Conservation (phyloP, 352 stramenopile genomes). For the Halophytophthora polymorphica region DNA sequence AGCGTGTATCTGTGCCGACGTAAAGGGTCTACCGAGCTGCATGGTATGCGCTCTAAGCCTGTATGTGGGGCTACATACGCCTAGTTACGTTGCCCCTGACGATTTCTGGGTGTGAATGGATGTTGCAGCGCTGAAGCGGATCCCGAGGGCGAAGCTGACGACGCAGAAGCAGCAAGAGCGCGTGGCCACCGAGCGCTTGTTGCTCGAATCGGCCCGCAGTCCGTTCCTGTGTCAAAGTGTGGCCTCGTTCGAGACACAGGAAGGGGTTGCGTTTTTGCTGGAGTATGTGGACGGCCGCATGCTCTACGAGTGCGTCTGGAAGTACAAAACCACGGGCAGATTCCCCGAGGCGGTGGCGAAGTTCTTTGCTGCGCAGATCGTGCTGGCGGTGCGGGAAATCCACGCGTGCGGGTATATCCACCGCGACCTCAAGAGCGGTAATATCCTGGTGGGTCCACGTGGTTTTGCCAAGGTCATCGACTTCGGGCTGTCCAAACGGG, state of each 20-base stretch:
- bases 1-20: conserved; percentile 55
- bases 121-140: conserved; percentile 56
- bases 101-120: background rate
- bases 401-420: conserved; percentile 61
- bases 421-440: conserved; percentile 80
- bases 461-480: conserved; percentile 67
- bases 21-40: conserved; percentile 13
- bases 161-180: conserved; percentile 40
- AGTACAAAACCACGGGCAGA: conserved; percentile 27
- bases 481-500: conserved; percentile 60
- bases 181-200: conserved; percentile 37
- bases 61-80: too few relatives aligned
- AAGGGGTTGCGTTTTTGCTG: conserved; percentile 36
- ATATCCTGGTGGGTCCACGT: conserved; percentile 44
- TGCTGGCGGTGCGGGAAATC: conserved; percentile 52
- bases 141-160: conserved; percentile 33
- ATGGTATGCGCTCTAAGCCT: conserved; percentile 31
- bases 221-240: conserved; percentile 48
- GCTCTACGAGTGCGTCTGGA: conserved; percentile 74
- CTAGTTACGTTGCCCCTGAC: too few relatives aligned
- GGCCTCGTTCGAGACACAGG: conserved; percentile 24
- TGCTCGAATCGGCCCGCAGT: conserved; percentile 35
- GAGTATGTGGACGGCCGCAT: conserved; percentile 59
- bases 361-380: conserved; percentile 66
- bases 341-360: conserved; percentile 57